These are phyloP conservation scores for Claviceps sorghi DNA, from an alignment of 2,329 filamentous ascomycete genomes.

Conservation along the genomic window DNA sequence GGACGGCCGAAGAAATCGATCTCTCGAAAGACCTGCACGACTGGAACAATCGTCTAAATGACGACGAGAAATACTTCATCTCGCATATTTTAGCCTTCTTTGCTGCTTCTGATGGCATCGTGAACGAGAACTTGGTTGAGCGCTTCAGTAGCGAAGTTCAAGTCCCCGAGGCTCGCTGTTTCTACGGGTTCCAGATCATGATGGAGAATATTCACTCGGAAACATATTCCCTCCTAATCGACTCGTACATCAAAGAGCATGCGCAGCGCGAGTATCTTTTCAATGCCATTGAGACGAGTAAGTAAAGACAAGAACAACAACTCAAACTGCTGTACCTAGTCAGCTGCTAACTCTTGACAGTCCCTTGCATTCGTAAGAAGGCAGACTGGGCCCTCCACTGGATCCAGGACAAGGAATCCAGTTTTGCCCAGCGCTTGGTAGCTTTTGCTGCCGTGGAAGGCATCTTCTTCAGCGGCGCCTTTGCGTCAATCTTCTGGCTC, in stretches of 20 bases:
- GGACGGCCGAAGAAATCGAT: constrained; percentile 98
- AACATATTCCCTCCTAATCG: constrained; percentile 97
- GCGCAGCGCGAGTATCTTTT: constrained; percentile 89
- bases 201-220: constrained; percentile 99
- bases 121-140: constrained; percentile 98
- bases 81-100: constrained; percentile 99
- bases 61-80: constrained; percentile 96
- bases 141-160: constrained; percentile 96
- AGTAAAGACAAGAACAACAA: constrained; percentile 18
- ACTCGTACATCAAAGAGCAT: constrained; percentile 98
- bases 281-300: constrained; percentile 96
- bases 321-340: constrained; percentile 3
- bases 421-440: constrained; percentile 87
- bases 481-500: constrained; percentile 98
- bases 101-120: constrained; percentile 94
- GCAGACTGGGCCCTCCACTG: constrained; percentile 93
- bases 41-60: constrained; percentile 95
- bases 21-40: constrained; percentile 97
- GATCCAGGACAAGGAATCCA: constrained; percentile 88
- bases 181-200: constrained; percentile 99
- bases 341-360: constrained; percentile 24
- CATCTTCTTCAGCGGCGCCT: constrained; percentile 98
- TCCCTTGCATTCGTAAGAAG: constrained; percentile 96
- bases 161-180: constrained; percentile 94
- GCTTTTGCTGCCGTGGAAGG: constrained; percentile 97